Conservation (phyloP, 106 monocot genomes). For the Dendrobium officinale region DNA sequence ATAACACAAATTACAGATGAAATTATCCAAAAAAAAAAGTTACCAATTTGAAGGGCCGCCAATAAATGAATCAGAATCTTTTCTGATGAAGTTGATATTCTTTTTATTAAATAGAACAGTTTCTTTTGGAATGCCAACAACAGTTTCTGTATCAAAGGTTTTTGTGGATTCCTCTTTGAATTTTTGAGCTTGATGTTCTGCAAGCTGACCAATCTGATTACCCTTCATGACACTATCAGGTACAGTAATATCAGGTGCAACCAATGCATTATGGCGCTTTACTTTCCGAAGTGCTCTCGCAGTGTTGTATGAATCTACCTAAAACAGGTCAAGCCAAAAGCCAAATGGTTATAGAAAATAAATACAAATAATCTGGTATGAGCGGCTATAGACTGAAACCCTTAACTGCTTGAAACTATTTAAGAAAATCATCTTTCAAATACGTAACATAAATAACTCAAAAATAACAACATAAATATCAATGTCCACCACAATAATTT, state of each 20-base stretch:
- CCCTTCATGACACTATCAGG: slow-evolving; percentile 31
- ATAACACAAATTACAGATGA: background rate
- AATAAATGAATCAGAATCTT: slow-evolving; percentile 23
- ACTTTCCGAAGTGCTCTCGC: slow-evolving; percentile 14
- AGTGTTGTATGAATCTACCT: slow-evolving; percentile 41
- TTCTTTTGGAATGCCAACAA: slow-evolving; percentile 1
- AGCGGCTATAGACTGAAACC: background rate
- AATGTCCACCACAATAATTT: background rate
- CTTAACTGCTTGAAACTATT: background rate
- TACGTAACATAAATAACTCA: too few species aligned
- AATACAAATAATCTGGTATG: background rate
- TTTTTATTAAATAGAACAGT: slow-evolving; percentile 9
- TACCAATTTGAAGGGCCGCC: slow-evolving; percentile 60
- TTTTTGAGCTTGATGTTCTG: background rate
- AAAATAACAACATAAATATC: too few species aligned
- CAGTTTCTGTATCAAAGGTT: slow-evolving; percentile 3
- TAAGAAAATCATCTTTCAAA: too few species aligned
- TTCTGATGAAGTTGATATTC: slow-evolving; percentile 4
- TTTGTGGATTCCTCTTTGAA: slow-evolving; percentile 16
- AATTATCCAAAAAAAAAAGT: background rate
- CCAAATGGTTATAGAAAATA: slow-evolving; percentile 1
- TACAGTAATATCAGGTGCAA: slow-evolving; percentile 25
- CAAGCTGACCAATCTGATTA: slow-evolving; percentile 7
- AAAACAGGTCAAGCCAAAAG: background rate
- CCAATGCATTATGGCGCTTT: slow-evolving; percentile 4